phyloP scores from a whole-genome alignment of 2,329 filamentous ascomycete species.

The Botryotinia globosa region DNA sequence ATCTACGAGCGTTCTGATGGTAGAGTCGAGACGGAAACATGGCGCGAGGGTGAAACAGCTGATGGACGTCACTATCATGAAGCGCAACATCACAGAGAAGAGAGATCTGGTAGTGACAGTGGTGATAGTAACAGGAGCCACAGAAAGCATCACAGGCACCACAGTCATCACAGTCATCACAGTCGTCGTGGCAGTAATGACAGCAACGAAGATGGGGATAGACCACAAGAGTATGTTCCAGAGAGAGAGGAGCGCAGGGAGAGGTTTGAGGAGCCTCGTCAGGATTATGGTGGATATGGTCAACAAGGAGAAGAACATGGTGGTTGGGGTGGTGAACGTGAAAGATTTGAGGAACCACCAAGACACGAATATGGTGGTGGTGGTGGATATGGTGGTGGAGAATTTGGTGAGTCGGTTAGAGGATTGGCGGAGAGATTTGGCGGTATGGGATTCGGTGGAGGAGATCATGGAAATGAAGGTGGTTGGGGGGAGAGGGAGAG shows the following conservation, averaged over 20 bases:
- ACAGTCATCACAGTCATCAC: slow-evolving; percentile 33
- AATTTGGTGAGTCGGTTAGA: slow-evolving; percentile 18
- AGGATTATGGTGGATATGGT: slow-evolving; percentile 26
- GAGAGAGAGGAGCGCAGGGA: slow-evolving; percentile 18
- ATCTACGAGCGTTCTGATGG: slow-evolving; percentile 44
- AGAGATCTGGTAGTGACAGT: slow-evolving; percentile 34
- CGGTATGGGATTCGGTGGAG: slow-evolving; percentile 14
- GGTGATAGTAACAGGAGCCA: slow-evolving; percentile 35
- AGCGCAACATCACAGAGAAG: slow-evolving; percentile 28
- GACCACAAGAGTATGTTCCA: slow-evolving; percentile 24
- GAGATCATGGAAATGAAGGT: neutral
- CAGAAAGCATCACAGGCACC: slow-evolving; percentile 35
- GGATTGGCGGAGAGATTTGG: slow-evolving; percentile 17
- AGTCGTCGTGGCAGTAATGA: slow-evolving; percentile 19
- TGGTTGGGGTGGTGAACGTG: slow-evolving; percentile 24
- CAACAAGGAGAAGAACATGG: slow-evolving; percentile 19
- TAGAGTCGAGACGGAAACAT: slow-evolving; percentile 34
- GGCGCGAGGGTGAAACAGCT: slow-evolving; percentile 26
- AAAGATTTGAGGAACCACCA: slow-evolving; percentile 20
- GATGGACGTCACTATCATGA: slow-evolving; percentile 29
- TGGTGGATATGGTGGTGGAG: slow-evolving; percentile 21
- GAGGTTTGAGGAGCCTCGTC: slow-evolving; percentile 20
- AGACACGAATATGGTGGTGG: slow-evolving; percentile 22
- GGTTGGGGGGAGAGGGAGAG: slow-evolving; percentile 3
- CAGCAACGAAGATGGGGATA: slow-evolving; percentile 25